These are phyloP conservation scores for Yarrowia hollandica DNA, from an alignment of 805 yeast species.

Conservation along the genomic window DNA sequence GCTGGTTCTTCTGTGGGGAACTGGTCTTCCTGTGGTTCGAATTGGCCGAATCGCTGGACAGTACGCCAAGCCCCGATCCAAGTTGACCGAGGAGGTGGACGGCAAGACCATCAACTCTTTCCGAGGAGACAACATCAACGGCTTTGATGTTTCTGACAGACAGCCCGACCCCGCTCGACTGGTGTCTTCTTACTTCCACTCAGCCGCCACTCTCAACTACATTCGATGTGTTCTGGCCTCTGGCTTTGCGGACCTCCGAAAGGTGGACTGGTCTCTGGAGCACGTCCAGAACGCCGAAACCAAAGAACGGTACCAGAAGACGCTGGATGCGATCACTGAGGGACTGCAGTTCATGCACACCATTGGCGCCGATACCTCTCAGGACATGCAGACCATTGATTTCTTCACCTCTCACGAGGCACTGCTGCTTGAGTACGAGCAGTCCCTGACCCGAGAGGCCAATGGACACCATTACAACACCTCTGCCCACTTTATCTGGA, in stretches of 20 bases:
- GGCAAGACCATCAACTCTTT: constrained; percentile 46
- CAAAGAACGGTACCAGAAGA: constrained; percentile 44
- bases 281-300: constrained; percentile 44
- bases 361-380: constrained; percentile 42
- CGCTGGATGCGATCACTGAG: constrained; percentile 43
- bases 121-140: constrained; percentile 49
- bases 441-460: constrained; percentile 43
- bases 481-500: constrained; percentile 48
- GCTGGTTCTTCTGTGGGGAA: constrained; percentile 48
- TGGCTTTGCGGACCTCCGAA: constrained; percentile 47
- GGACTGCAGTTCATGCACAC: constrained; percentile 45
- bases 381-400: constrained; percentile 42
- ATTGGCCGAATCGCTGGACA: constrained; percentile 50
- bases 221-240: constrained; percentile 42
- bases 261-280: constrained; percentile 46
- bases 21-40: constrained; percentile 44
- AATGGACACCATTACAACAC: constrained; percentile 44
- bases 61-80: constrained; percentile 49
- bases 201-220: constrained; percentile 48
- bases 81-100: constrained; percentile 45
- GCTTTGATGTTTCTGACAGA: constrained; percentile 44
- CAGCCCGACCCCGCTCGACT: constrained; percentile 46
- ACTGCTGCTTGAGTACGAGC: constrained; percentile 46
- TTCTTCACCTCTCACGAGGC: constrained; percentile 48
- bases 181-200: constrained; percentile 48